Evolutionary conservation across 345 rosid species (phyloP).

Genomic region (Rubroshorea leprosula): DNA sequence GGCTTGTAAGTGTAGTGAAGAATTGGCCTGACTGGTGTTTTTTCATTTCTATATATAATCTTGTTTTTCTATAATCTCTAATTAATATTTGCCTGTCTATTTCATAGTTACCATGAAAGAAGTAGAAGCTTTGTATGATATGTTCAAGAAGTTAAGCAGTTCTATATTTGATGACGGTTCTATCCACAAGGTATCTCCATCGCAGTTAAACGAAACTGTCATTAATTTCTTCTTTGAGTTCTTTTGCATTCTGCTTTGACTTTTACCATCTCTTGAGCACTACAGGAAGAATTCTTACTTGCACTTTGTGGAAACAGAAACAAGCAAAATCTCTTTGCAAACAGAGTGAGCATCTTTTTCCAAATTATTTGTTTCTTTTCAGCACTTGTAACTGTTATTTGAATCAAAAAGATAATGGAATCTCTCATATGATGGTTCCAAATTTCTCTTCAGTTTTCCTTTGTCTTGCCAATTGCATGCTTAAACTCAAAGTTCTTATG

Average conservation of each 20-base stretch:
- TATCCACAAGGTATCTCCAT: constrained; percentile 55
- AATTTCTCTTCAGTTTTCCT: background rate
- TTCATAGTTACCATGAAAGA: constrained; percentile 62
- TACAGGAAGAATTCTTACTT: constrained; percentile 53
- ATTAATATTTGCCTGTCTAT: constrained; percentile 1
- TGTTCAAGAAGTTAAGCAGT: constrained; percentile 68
- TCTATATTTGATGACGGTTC: constrained; percentile 40
- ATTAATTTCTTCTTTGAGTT: background rate
- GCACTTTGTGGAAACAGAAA: constrained; percentile 41
- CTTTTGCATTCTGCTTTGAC: background rate
- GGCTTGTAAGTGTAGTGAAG: constrained; percentile 49
- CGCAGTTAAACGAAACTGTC: background rate
- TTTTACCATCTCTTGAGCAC: background rate
- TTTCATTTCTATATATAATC: background rate
- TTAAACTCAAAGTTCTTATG: too few relatives aligned
- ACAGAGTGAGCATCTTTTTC: constrained; percentile 37
- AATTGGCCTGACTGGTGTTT: background rate
- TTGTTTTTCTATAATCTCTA: background rate
- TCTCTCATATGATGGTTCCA: background rate
- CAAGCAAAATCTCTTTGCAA: constrained; percentile 45
- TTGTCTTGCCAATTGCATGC: background rate
- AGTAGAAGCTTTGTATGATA: constrained; percentile 61
- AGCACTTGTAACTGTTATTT: too few relatives aligned
- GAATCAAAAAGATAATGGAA: background rate
- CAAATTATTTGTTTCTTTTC: background rate